These are phyloP conservation scores for Tricharina praecox DNA, from an alignment of 495 filamentous ascomycete genomes.

Conservation along the genomic window DNA sequence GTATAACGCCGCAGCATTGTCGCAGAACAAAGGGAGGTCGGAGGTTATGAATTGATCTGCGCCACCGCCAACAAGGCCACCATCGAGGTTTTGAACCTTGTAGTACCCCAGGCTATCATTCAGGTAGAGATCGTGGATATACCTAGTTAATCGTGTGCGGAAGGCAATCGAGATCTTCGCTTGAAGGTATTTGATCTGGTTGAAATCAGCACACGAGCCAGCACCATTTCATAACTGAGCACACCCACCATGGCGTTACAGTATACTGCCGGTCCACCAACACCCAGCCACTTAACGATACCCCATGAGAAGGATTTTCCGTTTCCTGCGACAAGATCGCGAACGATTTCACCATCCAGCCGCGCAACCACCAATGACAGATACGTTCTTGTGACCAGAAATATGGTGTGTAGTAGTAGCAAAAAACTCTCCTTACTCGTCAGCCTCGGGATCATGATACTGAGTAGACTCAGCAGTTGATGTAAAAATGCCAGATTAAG, in stretches of 20 bases:
- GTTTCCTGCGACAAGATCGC: constrained; percentile 88
- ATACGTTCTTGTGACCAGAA: constrained; percentile 81
- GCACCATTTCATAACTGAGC: neutral
- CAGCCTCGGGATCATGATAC: constrained; percentile 94
- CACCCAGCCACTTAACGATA: constrained; percentile 65
- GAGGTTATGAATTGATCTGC: constrained; percentile 97
- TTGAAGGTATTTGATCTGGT: constrained; percentile 87
- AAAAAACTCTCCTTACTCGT: constrained; percentile 85
- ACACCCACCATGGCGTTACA: constrained; percentile 25
- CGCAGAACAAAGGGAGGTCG: constrained; percentile 88
- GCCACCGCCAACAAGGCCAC: constrained; percentile 64
- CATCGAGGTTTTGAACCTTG: constrained; percentile 84
- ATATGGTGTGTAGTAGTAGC: constrained; percentile 69
- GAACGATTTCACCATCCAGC: constrained; percentile 88
- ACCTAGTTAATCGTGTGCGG: constrained; percentile 84
- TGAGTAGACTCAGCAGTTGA: constrained; percentile 85
- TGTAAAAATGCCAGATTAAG: constrained; percentile 96
- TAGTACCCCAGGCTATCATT: constrained; percentile 92
- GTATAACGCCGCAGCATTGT: constrained; percentile 79
- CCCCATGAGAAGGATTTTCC: constrained; percentile 77
- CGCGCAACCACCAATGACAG: constrained; percentile 83
- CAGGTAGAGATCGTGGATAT: constrained; percentile 94
- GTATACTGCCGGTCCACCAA: constrained; percentile 34
- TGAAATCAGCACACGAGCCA: neutral
- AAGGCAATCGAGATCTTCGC: constrained; percentile 97